These are phyloP conservation scores for Solanum etuberosum DNA, from an alignment of 257 asterid genomes.

Conservation along the genomic window DNA sequence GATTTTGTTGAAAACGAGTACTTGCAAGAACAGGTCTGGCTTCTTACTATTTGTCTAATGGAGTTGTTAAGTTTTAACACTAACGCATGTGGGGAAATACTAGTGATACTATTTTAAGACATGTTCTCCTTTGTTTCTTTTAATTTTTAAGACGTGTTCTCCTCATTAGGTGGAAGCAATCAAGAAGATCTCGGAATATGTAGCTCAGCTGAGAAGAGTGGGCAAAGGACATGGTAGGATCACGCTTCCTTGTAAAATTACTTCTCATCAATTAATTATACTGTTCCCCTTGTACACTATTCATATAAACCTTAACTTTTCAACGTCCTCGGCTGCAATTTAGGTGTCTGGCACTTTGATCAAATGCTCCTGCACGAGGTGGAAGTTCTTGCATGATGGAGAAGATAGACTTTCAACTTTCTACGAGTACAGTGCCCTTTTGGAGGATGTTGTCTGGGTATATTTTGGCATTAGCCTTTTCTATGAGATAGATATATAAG, in stretches of 20 bases:
- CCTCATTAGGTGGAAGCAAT: constrained; percentile 36
- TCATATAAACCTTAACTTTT: neutral
- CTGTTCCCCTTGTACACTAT: neutral
- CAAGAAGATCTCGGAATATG: constrained; percentile 41
- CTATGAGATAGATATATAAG: neutral
- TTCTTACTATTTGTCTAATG: neutral
- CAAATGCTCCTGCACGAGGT: constrained; percentile 25
- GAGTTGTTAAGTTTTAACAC: neutral
- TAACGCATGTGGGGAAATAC: neutral
- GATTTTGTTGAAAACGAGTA: constrained; percentile 28
- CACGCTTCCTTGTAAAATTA: neutral
- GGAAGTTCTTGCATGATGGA: constrained; percentile 9
- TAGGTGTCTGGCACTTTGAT: constrained; percentile 42
- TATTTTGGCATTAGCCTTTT: neutral
- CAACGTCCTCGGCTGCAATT: neutral
- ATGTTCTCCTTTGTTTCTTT: neutral
- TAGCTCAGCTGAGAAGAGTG: constrained; percentile 43
- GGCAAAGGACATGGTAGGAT: constrained; percentile 43
- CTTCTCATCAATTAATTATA: neutral
- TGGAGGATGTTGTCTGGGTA: neutral
- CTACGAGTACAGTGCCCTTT: neutral
- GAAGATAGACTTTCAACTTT: neutral
- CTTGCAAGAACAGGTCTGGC: constrained; percentile 32
- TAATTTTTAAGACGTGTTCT: neutral
- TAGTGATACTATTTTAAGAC: neutral